Evolutionary conservation across 768 basidiomycete genomes (phyloP), one percentile per base, ranked within the genome.

Genomic region (Hirschioporus abietinus): DNA sequence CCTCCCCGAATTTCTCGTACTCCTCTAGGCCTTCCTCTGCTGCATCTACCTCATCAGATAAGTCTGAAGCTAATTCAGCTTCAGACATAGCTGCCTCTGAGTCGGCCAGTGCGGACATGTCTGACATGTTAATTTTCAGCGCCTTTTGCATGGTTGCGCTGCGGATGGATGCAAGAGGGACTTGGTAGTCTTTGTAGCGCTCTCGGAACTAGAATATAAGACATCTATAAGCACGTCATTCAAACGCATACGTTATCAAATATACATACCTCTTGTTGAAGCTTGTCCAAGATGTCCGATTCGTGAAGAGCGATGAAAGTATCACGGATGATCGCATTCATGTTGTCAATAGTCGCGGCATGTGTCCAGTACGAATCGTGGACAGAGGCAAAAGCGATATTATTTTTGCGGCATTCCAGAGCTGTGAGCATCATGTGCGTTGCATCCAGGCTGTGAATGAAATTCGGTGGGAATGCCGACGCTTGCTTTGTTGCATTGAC

Each of bases 341-440:
- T 96, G 64, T 86, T 78, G 77, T 97, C 93, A 65, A 98, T 90
- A 70, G 83, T 85, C 60, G 80, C 85, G 0, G 97, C 91, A 74
- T 99, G 97, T 3, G 96, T 98, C 97, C 97, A 99, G 78, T 98
- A 99, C 0, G 97, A 99, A 74, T 99, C 97, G 74, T 99, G 97
- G 12, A 99, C 97, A 0, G 95, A 92, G 0, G 96, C 96, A 75
- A 98, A 99, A 0, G 89, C 88, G 70, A 99, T 73, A 42, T 81
- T 83, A 72, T 84, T 85, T 76, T 93, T 94, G 69, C 84, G 80
- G 76, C 95, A 97, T 70, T 94, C 90, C 61, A 96, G 82, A 10
- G 96, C 95, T 1, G 96, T 97, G 71, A 98, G 78, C 87, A 98
- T 90, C 95, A 99, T 99, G 78, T 99, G 97, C 1, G 96, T 96